These are phyloP conservation scores for Thecaphora thlaspeos DNA, from an alignment of 1,284 basidiomycete genomes.

Conservation along the genomic window DNA sequence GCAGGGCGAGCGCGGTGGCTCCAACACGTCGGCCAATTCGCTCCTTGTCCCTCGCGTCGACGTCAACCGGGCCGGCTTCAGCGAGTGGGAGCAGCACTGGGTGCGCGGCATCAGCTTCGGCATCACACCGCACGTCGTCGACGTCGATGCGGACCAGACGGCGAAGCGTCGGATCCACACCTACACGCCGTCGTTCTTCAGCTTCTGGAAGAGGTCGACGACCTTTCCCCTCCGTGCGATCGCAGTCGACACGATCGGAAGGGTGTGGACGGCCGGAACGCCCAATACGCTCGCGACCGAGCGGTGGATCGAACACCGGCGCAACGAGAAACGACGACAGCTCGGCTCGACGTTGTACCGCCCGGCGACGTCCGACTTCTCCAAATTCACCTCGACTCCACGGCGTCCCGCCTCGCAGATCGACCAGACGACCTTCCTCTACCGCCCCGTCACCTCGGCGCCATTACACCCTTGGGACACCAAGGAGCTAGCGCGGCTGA, in stretches of 20 bases:
- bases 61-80: slow-evolving; percentile 10
- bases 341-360: slow-evolving; percentile 2
- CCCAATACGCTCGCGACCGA: slow-evolving; percentile 19
- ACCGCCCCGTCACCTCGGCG: slow-evolving; percentile 22
- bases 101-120: slow-evolving; percentile 26
- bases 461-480: slow-evolving; percentile 36
- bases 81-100: slow-evolving; percentile 46
- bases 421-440: slow-evolving; percentile 37
- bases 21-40: slow-evolving; percentile 23
- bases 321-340: slow-evolving; percentile 16
- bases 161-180: slow-evolving; percentile 17
- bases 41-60: slow-evolving; percentile 17
- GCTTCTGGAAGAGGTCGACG: slow-evolving; percentile 18
- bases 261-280: slow-evolving; percentile 34
- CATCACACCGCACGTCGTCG: slow-evolving; percentile 18
- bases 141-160: slow-evolving; percentile 8
- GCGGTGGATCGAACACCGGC: slow-evolving; percentile 19
- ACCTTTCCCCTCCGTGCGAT: slow-evolving; percentile 21
- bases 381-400: slow-evolving; percentile 14
- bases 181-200: slow-evolving; percentile 40
- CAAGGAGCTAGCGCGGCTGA: slow-evolving; percentile 22
- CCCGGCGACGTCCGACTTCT: background rate
- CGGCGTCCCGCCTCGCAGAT: slow-evolving; percentile 19
- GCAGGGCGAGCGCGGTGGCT: slow-evolving; percentile 21
- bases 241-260: slow-evolving; percentile 26